Base-by-base conservation (phyloP, 2,329 filamentous ascomycete species). In the Penicillium sp. region DNA sequence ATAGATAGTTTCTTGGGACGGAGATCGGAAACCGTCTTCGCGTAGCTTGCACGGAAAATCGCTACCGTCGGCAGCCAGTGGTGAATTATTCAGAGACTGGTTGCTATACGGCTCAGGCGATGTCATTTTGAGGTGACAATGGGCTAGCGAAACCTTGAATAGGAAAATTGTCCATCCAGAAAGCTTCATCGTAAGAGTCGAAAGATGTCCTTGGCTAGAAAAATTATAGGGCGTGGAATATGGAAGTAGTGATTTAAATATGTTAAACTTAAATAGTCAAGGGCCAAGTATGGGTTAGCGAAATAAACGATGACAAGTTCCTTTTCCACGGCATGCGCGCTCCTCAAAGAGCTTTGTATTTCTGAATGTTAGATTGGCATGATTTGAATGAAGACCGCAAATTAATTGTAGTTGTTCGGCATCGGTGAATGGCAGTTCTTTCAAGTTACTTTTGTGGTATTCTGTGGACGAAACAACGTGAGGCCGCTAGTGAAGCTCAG, bases 41-140 rank as follows among this genome's bases (percentile, higher is more conserved):
- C 81, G 75, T 47, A 80, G 72, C 71, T 96, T 92, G 85, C 93
- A 97, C 0, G 93, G 93, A 69, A 89, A 97, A 70, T 96, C 77
- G 31, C 73, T 75, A 0, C 88, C 89, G 36, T 68, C 68, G 0
- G 73, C 71, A 0, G 68, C 62, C 0, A 97, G 78, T 0, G 93
- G 92, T 3, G 76, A 74, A 73, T 88, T 92, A 72, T 79, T 77
- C n/a, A 81, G 75, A 14, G 73, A 68, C 7, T 67, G 60, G 31
- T 72, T 60, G 60, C 75, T 66, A 59, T 84, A 92, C 0, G 91
- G 91, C 5, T 77, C 69, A 0, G 93, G 92, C 11, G 77, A 79
- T 45, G 67, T 74, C 79, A 97, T 87, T 34, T 82, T 76, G 80
- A 96, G 87, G 73, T 97, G 93, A 31, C 88, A 90, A 46, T 83